Evolutionary conservation across 345 rosid species (phyloP).

Genomic region (Brassica juncea): DNA sequence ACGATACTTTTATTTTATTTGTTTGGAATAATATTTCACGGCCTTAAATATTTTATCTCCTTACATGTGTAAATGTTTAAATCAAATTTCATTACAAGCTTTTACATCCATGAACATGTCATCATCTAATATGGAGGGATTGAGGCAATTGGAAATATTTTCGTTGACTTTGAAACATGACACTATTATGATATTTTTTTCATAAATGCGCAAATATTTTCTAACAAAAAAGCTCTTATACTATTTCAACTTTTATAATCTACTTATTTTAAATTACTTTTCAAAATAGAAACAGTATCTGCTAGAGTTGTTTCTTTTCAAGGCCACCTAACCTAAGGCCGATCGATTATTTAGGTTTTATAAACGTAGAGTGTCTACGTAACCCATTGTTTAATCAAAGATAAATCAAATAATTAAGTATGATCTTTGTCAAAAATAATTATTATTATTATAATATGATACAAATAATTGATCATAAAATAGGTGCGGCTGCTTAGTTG

Average conservation of each 20-base stretch:
- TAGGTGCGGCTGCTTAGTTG: conserved; percentile 29
- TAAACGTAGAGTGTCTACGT: background rate
- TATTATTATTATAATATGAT: background rate
- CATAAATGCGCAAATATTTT: background rate
- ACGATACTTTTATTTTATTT: background rate
- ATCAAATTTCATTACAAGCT: background rate
- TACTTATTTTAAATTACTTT: background rate
- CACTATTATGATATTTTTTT: background rate
- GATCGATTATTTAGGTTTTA: background rate
- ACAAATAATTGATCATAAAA: conserved; percentile 20
- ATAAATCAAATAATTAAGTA: background rate
- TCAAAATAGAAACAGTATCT: background rate
- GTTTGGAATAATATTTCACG: background rate
- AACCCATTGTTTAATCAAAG: conserved; percentile 20
- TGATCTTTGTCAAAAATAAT: conserved; percentile 7
- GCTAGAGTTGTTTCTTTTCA: conserved; percentile 10
- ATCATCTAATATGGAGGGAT: background rate
- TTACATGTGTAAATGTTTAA: background rate
- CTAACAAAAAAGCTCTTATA: background rate
- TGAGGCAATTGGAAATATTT: background rate
- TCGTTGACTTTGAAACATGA: background rate
- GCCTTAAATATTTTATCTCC: background rate
- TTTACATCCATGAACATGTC: background rate
- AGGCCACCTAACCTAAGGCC: conserved; percentile 23
- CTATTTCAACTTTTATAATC: conserved; percentile 2